These are phyloP conservation scores for Penicillium salamii DNA, from an alignment of 495 filamentous ascomycete genomes.

Conservation along the genomic window DNA sequence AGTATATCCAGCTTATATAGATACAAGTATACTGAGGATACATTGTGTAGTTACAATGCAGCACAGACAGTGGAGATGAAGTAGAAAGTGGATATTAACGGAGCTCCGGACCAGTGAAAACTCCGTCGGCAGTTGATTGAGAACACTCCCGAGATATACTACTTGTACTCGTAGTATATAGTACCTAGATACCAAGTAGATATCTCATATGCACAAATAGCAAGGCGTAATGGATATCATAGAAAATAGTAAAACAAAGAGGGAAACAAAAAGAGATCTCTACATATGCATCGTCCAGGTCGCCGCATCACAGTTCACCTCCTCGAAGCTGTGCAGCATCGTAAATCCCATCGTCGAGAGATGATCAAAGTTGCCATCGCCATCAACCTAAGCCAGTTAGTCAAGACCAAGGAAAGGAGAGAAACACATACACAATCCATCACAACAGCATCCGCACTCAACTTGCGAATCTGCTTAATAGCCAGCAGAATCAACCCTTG, in stretches of 20 bases:
- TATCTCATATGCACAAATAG: background rate
- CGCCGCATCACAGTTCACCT: constrained; percentile 72
- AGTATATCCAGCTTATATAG: too few species aligned
- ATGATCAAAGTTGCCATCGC: constrained; percentile 68
- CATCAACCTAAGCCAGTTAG: constrained; percentile 56
- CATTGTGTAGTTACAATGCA: too few species aligned
- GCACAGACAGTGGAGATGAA: constrained; percentile 1
- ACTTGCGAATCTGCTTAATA: constrained; percentile 75
- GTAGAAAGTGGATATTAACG: background rate
- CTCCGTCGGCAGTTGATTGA: background rate
- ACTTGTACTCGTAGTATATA: too few species aligned
- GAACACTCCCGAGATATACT: too few species aligned
- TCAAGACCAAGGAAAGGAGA: background rate
- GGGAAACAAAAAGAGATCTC: too few species aligned
- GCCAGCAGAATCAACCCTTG: constrained; percentile 81
- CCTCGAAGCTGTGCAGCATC: constrained; percentile 73
- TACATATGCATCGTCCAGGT: constrained; percentile 65
- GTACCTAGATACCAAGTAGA: too few species aligned
- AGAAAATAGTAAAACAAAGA: constrained; percentile 4
- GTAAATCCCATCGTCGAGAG: constrained; percentile 74
- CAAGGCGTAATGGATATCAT: constrained; percentile 35
- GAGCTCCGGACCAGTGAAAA: background rate
- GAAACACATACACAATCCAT: constrained; percentile 67
- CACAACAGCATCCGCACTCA: constrained; percentile 65
- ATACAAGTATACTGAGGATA: too few species aligned